phyloP scores from a whole-genome alignment of 2,329 filamentous ascomycete species.

The Sporothrix humicola region DNA sequence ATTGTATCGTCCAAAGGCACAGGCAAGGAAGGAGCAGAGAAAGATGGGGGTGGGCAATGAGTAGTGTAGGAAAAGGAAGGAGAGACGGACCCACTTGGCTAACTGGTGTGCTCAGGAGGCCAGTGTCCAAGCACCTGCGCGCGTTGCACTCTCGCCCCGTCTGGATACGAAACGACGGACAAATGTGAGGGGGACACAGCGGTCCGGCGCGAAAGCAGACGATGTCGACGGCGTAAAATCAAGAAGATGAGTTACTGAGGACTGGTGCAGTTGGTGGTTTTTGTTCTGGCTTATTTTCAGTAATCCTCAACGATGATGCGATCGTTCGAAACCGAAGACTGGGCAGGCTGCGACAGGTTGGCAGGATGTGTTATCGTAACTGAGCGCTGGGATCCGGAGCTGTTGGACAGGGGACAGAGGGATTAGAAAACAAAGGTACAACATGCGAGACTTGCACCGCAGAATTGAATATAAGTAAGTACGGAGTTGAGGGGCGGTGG shows the following conservation, averaged over 20 bases:
- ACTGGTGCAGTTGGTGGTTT: neutral
- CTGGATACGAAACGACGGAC: constrained; percentile 34
- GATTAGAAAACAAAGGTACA: neutral
- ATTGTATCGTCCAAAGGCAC: constrained; percentile 17
- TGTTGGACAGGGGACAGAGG: neutral
- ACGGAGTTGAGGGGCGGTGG: neutral
- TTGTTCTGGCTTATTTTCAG: neutral
- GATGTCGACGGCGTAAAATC: too few species aligned
- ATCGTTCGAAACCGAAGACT: neutral
- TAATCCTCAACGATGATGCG: neutral
- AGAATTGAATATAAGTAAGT: neutral
- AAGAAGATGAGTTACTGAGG: too few species aligned
- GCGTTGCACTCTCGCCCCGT: constrained; percentile 31
- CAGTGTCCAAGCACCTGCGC: constrained; percentile 37
- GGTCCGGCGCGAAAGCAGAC: constrained; percentile 22
- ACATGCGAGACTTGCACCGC: neutral
- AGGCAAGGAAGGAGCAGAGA: neutral
- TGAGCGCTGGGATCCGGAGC: neutral
- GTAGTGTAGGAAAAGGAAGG: neutral
- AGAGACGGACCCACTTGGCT: constrained; percentile 32
- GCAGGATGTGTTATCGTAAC: too few species aligned
- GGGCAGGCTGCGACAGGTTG: neutral
- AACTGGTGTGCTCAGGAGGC: constrained; percentile 30
- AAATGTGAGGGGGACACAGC: constrained; percentile 25
- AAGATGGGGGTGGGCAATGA: neutral